Evolutionary conservation across 148 eudicot genomes (phyloP), one percentile per base, ranked within the genome.

Genomic region (Dysphania ambrosioides): DNA sequence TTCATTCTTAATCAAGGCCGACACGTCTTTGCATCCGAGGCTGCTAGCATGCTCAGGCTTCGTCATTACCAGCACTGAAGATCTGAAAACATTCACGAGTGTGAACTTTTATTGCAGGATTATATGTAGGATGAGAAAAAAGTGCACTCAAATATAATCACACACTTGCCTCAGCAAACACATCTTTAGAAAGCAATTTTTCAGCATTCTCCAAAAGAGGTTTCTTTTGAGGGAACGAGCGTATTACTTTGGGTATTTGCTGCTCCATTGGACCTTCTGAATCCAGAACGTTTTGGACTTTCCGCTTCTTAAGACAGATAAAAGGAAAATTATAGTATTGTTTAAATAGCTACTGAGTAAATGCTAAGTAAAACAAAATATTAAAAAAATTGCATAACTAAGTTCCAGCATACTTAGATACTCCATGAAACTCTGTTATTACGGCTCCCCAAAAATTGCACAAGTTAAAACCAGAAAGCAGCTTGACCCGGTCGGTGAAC

Each of bases 171-270:
- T 71, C 88, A 36, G 87, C 86, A 57, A 91, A 67, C 21, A 89
- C 32, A 44, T 85, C 91, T 79, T 75, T 84, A 32, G 93, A 90
- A 70, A 92, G 85, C 40, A 67, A 82, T 75, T 89, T 74, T 64
- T 63, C 85, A 62, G 64, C 77, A 38, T 44, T 72, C 23, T 80
- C 87, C 29, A 66, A 73, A 59, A 90, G 77, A 38, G 92, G 85
- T 72, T 66, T 82, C 71, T 83, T 90, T 83, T 92, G 95, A 6
- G 85, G 88, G 75, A 82, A 84, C 35, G 80, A 84, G 15, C 89
- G 89, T 24, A 86, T 53, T 61, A 84, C 86, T 77, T 85, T 88
- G 5, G 78, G 78, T 24, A 78, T 78, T 44, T 68, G 85, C 64
- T 82, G 78, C 71, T 76, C 81, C 26, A 21, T 60, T 9, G 71